Conservation (phyloP, 139 green algal genomes). For the Coccomyxa sp. region DNA sequence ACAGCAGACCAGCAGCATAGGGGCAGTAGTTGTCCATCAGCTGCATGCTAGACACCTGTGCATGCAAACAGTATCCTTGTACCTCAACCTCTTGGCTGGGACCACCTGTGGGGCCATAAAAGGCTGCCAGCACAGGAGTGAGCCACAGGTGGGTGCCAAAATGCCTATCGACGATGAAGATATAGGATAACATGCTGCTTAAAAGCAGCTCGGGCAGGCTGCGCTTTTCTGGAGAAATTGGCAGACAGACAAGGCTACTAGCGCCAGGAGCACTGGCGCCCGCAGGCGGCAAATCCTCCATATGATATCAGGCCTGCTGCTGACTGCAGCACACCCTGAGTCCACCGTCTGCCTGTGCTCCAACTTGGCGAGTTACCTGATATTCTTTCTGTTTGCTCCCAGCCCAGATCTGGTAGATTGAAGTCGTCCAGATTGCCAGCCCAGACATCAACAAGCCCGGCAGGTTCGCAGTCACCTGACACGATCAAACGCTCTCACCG, state of each 20-base stretch:
- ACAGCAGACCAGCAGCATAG: constrained; percentile 53
- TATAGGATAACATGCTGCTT: too few species aligned
- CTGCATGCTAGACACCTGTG: constrained; percentile 47
- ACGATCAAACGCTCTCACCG: not conserved
- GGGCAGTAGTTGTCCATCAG: constrained; percentile 80
- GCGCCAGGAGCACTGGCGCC: not conserved
- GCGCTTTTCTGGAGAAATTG: not conserved
- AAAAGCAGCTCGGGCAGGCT: too few species aligned
- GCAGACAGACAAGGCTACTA: not conserved
- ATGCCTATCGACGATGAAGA: too few species aligned
- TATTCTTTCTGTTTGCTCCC: constrained; percentile 80
- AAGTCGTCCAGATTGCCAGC: constrained; percentile 60
- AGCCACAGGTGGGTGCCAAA: too few species aligned
- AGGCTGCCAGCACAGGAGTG: too few species aligned
- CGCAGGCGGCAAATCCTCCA: not conserved
- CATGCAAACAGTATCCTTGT: too few species aligned
- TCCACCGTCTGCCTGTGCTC: not conserved
- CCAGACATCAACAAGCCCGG: constrained; percentile 60
- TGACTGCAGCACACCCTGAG: not conserved
- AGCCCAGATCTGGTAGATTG: constrained; percentile 71
- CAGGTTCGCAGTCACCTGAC: constrained; percentile 38
- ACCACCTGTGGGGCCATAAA: too few species aligned
- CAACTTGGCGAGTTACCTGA: not conserved
- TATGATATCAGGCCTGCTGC: not conserved
- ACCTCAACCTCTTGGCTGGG: too few species aligned